Conservation (phyloP, 768 basidiomycete species). For the Lactarius deliciosus region DNA sequence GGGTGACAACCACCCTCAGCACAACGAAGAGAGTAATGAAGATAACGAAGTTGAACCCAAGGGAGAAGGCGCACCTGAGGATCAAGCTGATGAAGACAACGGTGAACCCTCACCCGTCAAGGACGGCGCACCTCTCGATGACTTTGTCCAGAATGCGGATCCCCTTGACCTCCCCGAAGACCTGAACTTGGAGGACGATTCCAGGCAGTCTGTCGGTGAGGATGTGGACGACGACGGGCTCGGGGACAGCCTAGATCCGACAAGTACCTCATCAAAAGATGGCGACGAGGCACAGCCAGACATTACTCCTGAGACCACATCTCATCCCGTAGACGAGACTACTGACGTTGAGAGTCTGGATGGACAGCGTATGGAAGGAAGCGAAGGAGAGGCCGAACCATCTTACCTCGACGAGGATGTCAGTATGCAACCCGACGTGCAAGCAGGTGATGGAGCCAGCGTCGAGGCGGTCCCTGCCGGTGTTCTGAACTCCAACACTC, state of each 20-base stretch:
- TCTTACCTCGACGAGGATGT: conserved; percentile 42
- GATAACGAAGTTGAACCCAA: conserved; percentile 35
- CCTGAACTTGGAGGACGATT: conserved; percentile 54
- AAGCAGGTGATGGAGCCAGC: conserved; percentile 33
- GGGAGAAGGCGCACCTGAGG: conserved; percentile 36
- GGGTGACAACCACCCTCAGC: conserved; percentile 37
- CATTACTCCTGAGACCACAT: conserved; percentile 3
- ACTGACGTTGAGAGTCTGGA: conserved; percentile 7
- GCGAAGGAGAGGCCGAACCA: conserved; percentile 41
- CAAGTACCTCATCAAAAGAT: conserved; percentile 29
- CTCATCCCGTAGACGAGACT: conserved; percentile 8
- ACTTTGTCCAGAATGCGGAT: conserved; percentile 74
- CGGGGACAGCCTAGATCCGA: conserved; percentile 28
- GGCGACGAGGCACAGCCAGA: conserved; percentile 4
- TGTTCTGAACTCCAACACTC: conserved; percentile 7
- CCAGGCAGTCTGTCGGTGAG: conserved; percentile 34
- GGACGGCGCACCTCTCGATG: conserved; percentile 69
- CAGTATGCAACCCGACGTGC: conserved; percentile 40
- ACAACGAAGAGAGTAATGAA: conserved; percentile 33
- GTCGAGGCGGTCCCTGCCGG: conserved; percentile 18
- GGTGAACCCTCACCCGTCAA: conserved; percentile 47
- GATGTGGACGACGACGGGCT: conserved; percentile 35
- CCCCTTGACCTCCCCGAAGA: conserved; percentile 89
- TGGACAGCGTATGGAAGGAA: conserved; percentile 23
- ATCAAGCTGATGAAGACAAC: conserved; percentile 37